Base-by-base conservation (phyloP, 2,329 filamentous ascomycete genomes). In the Neofusicoccum laricinum region DNA sequence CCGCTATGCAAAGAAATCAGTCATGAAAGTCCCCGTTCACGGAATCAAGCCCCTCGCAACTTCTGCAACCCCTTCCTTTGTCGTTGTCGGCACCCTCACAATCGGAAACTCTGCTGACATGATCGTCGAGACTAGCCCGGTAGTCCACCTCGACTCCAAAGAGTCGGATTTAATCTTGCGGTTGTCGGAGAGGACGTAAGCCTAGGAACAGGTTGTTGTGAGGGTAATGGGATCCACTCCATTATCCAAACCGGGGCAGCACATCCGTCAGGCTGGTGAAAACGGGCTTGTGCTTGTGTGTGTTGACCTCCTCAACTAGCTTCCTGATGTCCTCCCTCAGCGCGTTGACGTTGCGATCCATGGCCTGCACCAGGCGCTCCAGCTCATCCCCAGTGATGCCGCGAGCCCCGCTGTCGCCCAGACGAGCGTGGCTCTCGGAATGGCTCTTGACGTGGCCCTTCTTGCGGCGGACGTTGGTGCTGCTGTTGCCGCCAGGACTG, bases 251-350 rank as follows among this genome's bases (percentile, higher is more conserved):
- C 4, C 53, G 21, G 4, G 53, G 53, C 32, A 38, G 53, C 3
- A 58, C 40, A 14, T 58, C 53, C 3, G 53, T 34, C 21, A 58
- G 17, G 40, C 38, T 58, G 53, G 21, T 58, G 25, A 32, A 58
- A 14, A 19, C 15, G 2, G 53, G 53, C 3, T 43, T 43, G 38
- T 58, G 38, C 38, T 45, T 58, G 53, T 58, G 53, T 38, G 38
- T 41, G n/a, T 43, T 58, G 53, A 58, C 53, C 40, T 58, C 53
- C 19, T 58, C 53, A 6, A 58, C 53, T 21, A 58, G 15, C 25
- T 45, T 58, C 38, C 43, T 58, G 38, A 58, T 58, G 34, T 58
- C 53, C 53, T 58, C 53, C 40, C 53, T 58, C 38, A 58, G n/a
- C 19, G 36, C 38, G 14, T 58, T 12, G 10, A 58, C 53, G 12